These are phyloP conservation scores for Detonula confervacea DNA, from an alignment of 352 stramenopile species.

Conservation along the genomic window DNA sequence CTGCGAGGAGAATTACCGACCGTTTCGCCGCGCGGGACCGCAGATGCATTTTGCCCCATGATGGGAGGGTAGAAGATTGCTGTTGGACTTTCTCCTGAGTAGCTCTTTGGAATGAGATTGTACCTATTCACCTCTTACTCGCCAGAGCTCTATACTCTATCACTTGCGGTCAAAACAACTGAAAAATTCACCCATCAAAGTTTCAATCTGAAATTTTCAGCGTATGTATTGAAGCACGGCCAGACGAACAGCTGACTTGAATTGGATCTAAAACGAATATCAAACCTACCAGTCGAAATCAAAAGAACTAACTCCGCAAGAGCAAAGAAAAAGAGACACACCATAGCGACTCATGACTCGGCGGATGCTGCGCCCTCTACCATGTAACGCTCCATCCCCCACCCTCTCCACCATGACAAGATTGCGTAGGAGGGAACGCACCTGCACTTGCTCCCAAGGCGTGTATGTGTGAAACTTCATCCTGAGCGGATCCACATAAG, in stretches of 20 bases:
- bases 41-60: conserved; percentile 4
- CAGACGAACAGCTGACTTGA: not conserved
- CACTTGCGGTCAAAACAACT: conserved; percentile 3
- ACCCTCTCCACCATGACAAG: not conserved
- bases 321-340: not conserved
- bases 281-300: not conserved
- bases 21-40: conserved; percentile 1
- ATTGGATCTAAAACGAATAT: not conserved
- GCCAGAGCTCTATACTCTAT: not conserved
- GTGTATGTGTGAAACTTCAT: too few species aligned
- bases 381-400: not conserved
- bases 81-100: conserved; percentile 2
- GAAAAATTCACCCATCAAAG: not conserved
- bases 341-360: not conserved
- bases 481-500: too few species aligned
- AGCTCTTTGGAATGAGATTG: conserved; percentile 1
- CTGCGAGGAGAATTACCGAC: conserved; percentile 1
- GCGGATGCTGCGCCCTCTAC: not conserved
- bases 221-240: not conserved
- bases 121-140: not conserved
- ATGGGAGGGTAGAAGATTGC: conserved; percentile 4
- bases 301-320: not conserved
- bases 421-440: too few species aligned
- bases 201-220: not conserved
- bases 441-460: too few species aligned